phyloP scores from a whole-genome alignment of 2,329 filamentous ascomycete genomes.

The Verticillium zaregamsianum region DNA sequence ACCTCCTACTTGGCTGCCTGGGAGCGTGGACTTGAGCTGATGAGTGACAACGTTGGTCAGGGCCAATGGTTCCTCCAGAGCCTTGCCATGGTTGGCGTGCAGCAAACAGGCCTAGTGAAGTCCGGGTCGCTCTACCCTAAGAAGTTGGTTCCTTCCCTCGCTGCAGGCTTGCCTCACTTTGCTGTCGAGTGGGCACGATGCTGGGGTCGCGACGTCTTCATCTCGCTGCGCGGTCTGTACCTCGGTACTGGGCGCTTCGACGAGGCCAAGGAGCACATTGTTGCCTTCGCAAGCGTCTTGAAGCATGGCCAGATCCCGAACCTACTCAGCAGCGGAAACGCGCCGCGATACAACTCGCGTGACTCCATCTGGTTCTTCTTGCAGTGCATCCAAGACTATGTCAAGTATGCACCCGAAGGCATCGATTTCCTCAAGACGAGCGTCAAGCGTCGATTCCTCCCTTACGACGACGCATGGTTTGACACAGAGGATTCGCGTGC shows the following conservation, averaged over 20 bases:
- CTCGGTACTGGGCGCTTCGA: constrained; percentile 83
- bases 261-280: constrained; percentile 90
- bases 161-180: constrained; percentile 92
- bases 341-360: constrained; percentile 89
- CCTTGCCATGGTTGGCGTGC: constrained; percentile 85
- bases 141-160: constrained; percentile 79
- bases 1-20: constrained; percentile 84
- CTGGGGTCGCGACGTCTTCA: constrained; percentile 97
- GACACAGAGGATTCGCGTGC: constrained; percentile 73
- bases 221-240: constrained; percentile 87
- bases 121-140: constrained; percentile 88
- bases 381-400: constrained; percentile 93
- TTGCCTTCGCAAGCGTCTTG: constrained; percentile 90
- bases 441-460: constrained; percentile 80
- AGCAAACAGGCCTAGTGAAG: constrained; percentile 84
- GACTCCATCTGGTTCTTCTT: constrained; percentile 98
- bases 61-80: constrained; percentile 88
- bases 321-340: constrained; percentile 77
- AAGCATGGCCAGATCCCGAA: constrained; percentile 99
- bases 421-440: constrained; percentile 68
- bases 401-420: constrained; percentile 75
- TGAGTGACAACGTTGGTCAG: constrained; percentile 70
- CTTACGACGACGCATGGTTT: constrained; percentile 96
- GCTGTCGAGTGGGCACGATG: constrained; percentile 90
- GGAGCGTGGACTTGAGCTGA: constrained; percentile 71